Percentiles rank a stretch among this genome's conserved stretches.
Evolutionary conservation across 331 rosid species (phyloP).

Genomic region (Acacia concinna): DNA sequence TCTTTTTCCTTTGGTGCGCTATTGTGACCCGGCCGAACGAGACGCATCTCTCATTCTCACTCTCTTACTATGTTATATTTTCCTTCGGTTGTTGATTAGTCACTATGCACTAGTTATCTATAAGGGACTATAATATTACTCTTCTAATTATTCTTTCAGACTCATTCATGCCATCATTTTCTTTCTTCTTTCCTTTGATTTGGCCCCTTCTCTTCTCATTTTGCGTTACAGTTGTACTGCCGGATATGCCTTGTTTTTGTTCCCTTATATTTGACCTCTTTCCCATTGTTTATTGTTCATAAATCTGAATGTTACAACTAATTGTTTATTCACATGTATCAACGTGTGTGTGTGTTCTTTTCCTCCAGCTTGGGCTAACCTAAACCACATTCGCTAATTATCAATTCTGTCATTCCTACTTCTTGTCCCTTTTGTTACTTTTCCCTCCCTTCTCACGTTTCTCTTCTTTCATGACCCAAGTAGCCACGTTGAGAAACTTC

Average conservation of each 20-base stretch:
- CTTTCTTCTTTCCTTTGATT: background rate
- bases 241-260: constrained; percentile 39
- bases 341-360: constrained; percentile 19
- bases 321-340: constrained; percentile 27
- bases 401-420: constrained; percentile 35
- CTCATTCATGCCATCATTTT: constrained; percentile 18
- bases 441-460: constrained; percentile 21
- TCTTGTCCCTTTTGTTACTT: constrained; percentile 21
- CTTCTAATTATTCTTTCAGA: constrained; percentile 1
- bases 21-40: too few species aligned
- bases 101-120: constrained; percentile 18
- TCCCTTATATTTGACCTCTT: constrained; percentile 34
- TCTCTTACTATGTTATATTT: too few species aligned
- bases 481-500: constrained; percentile 29
- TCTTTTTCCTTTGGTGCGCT: too few species aligned
- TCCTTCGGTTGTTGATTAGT: background rate
- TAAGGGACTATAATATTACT: constrained; percentile 8
- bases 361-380: constrained; percentile 45
- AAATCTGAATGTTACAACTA: constrained; percentile 1
- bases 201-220: constrained; percentile 13
- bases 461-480: constrained; percentile 31
- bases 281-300: constrained; percentile 12
- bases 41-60: too few species aligned
- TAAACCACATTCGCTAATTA: constrained; percentile 37
- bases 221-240: constrained; percentile 47